Conservation (phyloP, 352 stramenopile genomes). For the Discostella stelligera region DNA sequence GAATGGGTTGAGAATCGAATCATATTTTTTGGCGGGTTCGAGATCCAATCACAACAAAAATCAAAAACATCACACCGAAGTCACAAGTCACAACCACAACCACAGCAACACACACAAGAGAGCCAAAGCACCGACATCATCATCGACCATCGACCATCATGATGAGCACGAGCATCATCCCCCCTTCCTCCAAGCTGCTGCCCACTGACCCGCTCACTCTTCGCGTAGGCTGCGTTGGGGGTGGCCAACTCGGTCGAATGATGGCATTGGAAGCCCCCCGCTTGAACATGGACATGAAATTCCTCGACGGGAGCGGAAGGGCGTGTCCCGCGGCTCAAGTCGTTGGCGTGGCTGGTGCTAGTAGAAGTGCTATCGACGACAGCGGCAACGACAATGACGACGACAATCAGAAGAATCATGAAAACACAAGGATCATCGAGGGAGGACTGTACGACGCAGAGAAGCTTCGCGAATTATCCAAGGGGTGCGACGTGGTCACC, state of each 20-base stretch:
- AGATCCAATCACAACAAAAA: too few species aligned
- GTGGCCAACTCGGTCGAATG: constrained; percentile 97
- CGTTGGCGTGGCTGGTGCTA: constrained; percentile 37
- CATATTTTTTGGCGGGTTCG: too few species aligned
- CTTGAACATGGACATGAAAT: constrained; percentile 89
- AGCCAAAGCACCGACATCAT: neutral
- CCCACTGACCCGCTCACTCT: constrained; percentile 38
- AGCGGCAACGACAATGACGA: neutral
- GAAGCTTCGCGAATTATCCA: constrained; percentile 75
- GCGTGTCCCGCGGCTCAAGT: constrained; percentile 61
- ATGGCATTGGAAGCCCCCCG: constrained; percentile 95
- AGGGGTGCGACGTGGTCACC: constrained; percentile 90
- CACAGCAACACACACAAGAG: too few species aligned
- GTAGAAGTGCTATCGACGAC: neutral
- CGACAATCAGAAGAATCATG: neutral
- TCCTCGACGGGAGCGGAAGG: constrained; percentile 87
- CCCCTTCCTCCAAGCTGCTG: constrained; percentile 7
- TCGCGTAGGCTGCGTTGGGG: constrained; percentile 85
- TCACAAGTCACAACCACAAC: too few species aligned
- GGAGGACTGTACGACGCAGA: constrained; percentile 80
- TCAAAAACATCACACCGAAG: too few species aligned
- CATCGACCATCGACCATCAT: neutral
- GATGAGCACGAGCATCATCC: neutral
- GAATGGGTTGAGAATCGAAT: too few species aligned
- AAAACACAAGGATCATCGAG: constrained; percentile 74